Conservation (phyloP, 495 filamentous ascomycete genomes). For the Neurospora sp. region DNA sequence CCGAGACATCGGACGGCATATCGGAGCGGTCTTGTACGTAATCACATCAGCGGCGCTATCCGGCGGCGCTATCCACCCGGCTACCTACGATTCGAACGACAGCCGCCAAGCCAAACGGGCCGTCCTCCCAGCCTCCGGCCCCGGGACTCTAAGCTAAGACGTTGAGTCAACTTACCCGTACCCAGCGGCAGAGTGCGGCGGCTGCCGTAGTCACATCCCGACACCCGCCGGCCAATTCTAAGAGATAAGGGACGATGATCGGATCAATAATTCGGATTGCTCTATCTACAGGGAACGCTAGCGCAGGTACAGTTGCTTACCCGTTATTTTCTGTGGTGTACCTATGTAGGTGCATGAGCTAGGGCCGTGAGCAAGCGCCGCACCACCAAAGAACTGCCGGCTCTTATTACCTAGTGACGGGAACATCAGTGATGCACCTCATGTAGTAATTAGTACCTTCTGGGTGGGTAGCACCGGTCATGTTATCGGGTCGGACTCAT, state of each 20-base stretch:
- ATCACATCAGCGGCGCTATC: not conserved
- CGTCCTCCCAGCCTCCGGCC: not conserved
- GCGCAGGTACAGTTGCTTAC: not conserved
- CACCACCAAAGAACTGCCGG: not conserved
- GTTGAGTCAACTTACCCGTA: not conserved
- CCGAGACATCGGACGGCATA: not conserved
- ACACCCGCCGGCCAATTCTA: not conserved
- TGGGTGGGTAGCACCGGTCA: not conserved
- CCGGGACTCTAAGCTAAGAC: not conserved
- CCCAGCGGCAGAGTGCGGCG: not conserved
- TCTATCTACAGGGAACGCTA: not conserved
- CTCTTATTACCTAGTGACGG: not conserved
- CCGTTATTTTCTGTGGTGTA: not conserved
- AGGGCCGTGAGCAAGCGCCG: not conserved
- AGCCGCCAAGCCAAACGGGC: not conserved
- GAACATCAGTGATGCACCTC: not conserved
- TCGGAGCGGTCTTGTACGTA: not conserved
- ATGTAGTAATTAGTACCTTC: not conserved
- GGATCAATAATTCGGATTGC: too few relatives aligned
- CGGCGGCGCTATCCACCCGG: not conserved
- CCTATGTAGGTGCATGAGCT: not conserved
- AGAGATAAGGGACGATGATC: not conserved
- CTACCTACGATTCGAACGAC: not conserved
- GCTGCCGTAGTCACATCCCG: not conserved
- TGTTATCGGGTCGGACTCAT: not conserved